A percentile compares a stretch with the other conserved stretches of the same genome.
Conservation (phyloP, 192 early-diverging fungal species). For the Podila verticillata region DNA sequence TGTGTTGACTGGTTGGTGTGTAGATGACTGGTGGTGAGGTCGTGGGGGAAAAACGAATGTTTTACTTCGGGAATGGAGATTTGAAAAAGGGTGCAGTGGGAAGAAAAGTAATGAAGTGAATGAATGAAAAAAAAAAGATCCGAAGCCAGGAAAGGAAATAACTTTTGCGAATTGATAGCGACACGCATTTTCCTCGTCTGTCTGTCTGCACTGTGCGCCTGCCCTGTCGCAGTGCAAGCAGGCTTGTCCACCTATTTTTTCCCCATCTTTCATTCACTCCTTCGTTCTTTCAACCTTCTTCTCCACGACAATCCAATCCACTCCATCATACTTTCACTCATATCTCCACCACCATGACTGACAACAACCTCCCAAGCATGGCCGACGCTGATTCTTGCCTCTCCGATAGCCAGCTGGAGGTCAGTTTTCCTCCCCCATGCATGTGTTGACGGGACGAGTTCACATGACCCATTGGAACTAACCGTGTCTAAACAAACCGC, state of each 20-base stretch:
- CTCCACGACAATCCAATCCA: not conserved
- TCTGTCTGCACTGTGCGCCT: not conserved
- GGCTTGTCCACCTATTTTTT: too few relatives aligned
- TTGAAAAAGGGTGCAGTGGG: not conserved
- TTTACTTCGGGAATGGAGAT: not conserved
- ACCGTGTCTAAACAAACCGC: too few relatives aligned
- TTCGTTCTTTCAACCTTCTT: not conserved
- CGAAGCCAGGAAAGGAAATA: conserved; percentile 17
- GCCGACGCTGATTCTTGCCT: conserved; percentile 47
- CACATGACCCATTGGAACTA: too few relatives aligned
- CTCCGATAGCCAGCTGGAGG: conserved; percentile 49
- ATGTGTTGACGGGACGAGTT: not conserved
- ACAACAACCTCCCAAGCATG: conserved; percentile 42
- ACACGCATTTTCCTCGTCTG: not conserved
- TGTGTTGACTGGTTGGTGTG: not conserved
- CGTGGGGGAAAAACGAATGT: not conserved
- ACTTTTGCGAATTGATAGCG: not conserved
- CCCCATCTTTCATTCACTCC: not conserved
- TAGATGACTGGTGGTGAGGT: not conserved
- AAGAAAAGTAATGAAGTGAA: not conserved
- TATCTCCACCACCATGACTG: conserved; percentile 18
- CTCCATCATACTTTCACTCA: not conserved
- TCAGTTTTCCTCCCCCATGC: conserved; percentile 1
- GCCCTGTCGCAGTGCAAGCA: not conserved
- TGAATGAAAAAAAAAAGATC: conserved; percentile 1